Evolutionary conservation across 23 red algal genomes (phyloP).

Genomic region (Gracilaria gracilis): DNA sequence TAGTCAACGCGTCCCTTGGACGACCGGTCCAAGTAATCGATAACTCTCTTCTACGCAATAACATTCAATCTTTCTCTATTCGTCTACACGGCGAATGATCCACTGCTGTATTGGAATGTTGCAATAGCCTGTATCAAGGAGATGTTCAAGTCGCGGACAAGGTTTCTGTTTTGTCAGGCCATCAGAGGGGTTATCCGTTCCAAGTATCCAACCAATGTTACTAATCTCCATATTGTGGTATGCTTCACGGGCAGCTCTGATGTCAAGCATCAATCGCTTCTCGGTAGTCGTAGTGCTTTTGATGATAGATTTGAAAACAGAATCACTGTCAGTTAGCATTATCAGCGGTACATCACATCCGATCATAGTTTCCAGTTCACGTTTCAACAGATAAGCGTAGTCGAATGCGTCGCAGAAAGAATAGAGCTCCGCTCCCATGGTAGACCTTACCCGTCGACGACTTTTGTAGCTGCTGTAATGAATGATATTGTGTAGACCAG

Average conservation of each 20-base stretch:
- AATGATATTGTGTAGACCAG: background rate
- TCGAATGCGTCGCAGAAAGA: background rate
- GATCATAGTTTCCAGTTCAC: background rate
- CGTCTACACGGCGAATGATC: background rate
- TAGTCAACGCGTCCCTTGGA: no score
- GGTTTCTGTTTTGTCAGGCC: background rate
- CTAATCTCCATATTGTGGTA: background rate
- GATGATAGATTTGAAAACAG: background rate
- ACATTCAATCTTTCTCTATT: background rate
- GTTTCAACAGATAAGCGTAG: background rate
- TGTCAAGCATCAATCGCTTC: constrained; percentile 17
- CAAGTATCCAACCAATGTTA: constrained; percentile 1
- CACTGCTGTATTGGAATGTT: background rate
- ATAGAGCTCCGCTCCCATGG: constrained; percentile 17
- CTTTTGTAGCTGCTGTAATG: constrained; percentile 31
- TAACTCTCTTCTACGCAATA: background rate
- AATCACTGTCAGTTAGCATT: background rate
- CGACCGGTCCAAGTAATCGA: background rate
- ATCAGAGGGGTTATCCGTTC: background rate
- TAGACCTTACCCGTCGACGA: background rate
- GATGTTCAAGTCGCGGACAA: background rate
- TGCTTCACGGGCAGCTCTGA: background rate
- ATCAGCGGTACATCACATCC: background rate
- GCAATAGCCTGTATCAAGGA: background rate
- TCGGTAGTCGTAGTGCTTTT: background rate